Conservation (phyloP, 305 asterid genomes). For the Fraxinus platypoda region DNA sequence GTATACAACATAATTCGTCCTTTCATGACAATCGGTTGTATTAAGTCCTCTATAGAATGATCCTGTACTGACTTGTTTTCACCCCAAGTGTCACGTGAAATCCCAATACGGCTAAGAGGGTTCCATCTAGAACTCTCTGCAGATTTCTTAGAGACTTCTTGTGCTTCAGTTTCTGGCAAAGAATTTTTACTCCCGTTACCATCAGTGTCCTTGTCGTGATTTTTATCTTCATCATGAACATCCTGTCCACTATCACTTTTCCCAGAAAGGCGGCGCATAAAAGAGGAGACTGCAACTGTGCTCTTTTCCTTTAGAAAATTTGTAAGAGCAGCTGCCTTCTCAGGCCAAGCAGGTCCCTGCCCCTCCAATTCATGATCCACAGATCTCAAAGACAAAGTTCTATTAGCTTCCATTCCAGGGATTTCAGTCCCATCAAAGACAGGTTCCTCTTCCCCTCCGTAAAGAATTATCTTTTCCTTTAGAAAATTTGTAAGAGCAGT, state of each 20-base stretch:
- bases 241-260: slow-evolving; percentile 56
- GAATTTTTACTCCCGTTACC: slow-evolving; percentile 26
- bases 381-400: slow-evolving; percentile 35
- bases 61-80: slow-evolving; percentile 40
- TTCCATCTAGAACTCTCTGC: slow-evolving; percentile 56
- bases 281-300: slow-evolving; percentile 57
- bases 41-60: slow-evolving; percentile 28
- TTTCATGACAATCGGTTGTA: slow-evolving; percentile 57
- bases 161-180: slow-evolving; percentile 35
- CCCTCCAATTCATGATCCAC: slow-evolving; percentile 38
- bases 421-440: slow-evolving; percentile 71
- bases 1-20: slow-evolving; percentile 80
- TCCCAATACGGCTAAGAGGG: slow-evolving; percentile 61
- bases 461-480: slow-evolving; percentile 55
- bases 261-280: slow-evolving; percentile 74
- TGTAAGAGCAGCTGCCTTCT: slow-evolving; percentile 67
- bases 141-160: slow-evolving; percentile 35
- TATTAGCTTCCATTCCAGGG: slow-evolving; percentile 44
- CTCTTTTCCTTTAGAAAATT: slow-evolving; percentile 77
- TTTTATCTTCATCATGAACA: slow-evolving; percentile 41
- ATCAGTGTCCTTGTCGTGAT: slow-evolving; percentile 11
- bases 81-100: slow-evolving; percentile 41
- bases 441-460: slow-evolving; percentile 61
- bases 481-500: slow-evolving; percentile 64
- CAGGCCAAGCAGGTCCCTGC: slow-evolving; percentile 73